Evolutionary conservation across 495 filamentous ascomycete species (phyloP), one percentile per base, ranked within the genome.

Genomic region (Penicillium salamii): DNA sequence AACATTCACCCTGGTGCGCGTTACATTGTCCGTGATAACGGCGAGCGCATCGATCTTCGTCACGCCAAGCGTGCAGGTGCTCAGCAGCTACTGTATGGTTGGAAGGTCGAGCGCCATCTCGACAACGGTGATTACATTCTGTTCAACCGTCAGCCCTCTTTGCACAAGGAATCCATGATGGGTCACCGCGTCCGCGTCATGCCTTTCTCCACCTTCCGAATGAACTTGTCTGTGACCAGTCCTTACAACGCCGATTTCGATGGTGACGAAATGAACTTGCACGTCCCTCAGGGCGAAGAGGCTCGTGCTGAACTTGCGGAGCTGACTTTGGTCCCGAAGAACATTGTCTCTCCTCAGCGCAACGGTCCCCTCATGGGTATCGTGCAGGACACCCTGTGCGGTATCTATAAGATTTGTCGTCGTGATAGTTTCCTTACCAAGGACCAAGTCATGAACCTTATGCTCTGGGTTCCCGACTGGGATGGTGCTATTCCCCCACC

Each of bases 131-230:
- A 99, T 69, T 95, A 86, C 49, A 97, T 99, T 72, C 88, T 99
- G 62, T 99, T 99, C 78, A 99, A 99, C 65, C 93, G 93, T 68
- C 93, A 99, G 62, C 93, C 93, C 1, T 99, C 93, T 7, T 79
- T 99, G 52, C 93, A 99, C 77, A 99, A 99, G 68, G 93, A 99
- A 62, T 97, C 93, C 51, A 99, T 99, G 93, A 99, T 99, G 93
- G 93, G 89, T 69, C 93, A 99, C 73, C 83, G 91, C 43, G 92
- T 99, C 32, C 84, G 85, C 26, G 93, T 99, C 34, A 96, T 99
- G 93, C 93, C 93, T 1, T 99, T 92, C 67, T 99, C 93, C 3
- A 99, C 93, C 1, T 99, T 99, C 76, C 82, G 93, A 26, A 78
- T 99, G 18, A 99, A 99, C 59, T 69, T 99, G 50, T 99, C 93